Percentiles rank a stretch among this genome's conserved stretches.
Evolutionary conservation across 2,329 filamentous ascomycete genomes (phyloP).

Genomic region (Trichophyton equinum): DNA sequence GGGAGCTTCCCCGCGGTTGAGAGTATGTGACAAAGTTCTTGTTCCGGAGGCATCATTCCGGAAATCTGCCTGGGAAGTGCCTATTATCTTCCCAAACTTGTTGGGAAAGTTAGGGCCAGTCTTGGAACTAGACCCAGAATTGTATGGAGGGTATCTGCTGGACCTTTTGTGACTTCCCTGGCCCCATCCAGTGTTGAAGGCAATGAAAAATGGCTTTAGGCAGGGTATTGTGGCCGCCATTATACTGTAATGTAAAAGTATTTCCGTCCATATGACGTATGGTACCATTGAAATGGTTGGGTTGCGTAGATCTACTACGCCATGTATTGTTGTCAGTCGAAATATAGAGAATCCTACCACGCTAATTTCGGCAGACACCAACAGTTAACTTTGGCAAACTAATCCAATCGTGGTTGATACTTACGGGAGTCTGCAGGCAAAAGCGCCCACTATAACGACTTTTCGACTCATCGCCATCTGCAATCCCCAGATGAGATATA

Average conservation of each 20-base stretch:
- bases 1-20: background rate
- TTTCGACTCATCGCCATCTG: constrained; percentile 27
- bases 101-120: background rate
- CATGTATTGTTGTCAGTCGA: constrained; percentile 14
- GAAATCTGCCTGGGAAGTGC: background rate
- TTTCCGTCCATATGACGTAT: constrained; percentile 25
- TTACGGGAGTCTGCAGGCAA: constrained; percentile 27
- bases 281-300: constrained; percentile 22
- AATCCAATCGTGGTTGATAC: background rate
- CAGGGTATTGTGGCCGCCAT: constrained; percentile 32
- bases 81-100: background rate
- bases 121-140: background rate
- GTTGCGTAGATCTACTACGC: constrained; percentile 18
- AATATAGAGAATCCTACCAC: background rate
- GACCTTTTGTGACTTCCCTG: constrained; percentile 7
- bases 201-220: constrained; percentile 10
- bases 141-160: constrained; percentile 5
- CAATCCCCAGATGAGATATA: constrained; percentile 26
- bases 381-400: background rate
- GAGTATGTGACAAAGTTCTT: background rate
- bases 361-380: background rate
- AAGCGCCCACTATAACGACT: constrained; percentile 25
- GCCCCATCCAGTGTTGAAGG: constrained; percentile 11
- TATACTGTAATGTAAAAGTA: constrained; percentile 31
- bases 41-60: background rate